Base-by-base conservation (phyloP, 2,329 filamentous ascomycete species). In the Hypoxylon sp. region DNA sequence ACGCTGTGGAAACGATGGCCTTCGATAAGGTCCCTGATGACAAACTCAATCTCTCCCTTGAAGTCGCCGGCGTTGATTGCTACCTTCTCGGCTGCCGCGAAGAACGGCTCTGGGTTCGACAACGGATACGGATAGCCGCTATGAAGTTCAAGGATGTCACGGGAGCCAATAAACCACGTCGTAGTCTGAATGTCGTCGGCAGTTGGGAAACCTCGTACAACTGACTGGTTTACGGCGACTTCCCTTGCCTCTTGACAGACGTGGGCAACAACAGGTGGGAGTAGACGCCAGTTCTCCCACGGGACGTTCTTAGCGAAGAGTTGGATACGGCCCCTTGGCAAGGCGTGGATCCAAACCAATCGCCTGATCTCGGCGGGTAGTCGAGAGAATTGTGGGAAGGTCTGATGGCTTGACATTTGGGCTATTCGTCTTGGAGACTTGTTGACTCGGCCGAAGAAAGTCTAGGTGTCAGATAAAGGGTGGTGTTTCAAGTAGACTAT, bases 21-120 rank as follows among this genome's bases (percentile, higher is more conserved):
- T 22, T 65, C 61, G 28, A 73, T 62, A 22, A 74, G 59, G 44
- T 74, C 72, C 11, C 62, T 64, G 12, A 74, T 42, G 22, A 74
- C 62, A 5, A 50, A 33, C 36, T 58, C 54, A 32, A 74, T 67
- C 12, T 74, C 73, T 30, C 72, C 71, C 26, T 64, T 40, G 46
- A 74, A 73, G 51, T 73, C 70, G 20, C 71, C 64, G 4, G 67
- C 69, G 32, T 70, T 74, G 48, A 73, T 70, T 33, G 71, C 69
- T 3, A 75, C 56, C n/a, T 61, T 65, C 24, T 71, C 67, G 6
- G 72, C 71, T 1, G 69, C 65, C 6, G 70, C 67, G 48, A 75
- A 73, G 61, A 73, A 75, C n/a, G 73, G 73, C 50, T 72, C 73
- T 24, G 73, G 72, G 46, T 74, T 74, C 28, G 73, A 74, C 18